phyloP scores from a whole-genome alignment of 768 basidiomycete genomes.

The Galerina marginata region DNA sequence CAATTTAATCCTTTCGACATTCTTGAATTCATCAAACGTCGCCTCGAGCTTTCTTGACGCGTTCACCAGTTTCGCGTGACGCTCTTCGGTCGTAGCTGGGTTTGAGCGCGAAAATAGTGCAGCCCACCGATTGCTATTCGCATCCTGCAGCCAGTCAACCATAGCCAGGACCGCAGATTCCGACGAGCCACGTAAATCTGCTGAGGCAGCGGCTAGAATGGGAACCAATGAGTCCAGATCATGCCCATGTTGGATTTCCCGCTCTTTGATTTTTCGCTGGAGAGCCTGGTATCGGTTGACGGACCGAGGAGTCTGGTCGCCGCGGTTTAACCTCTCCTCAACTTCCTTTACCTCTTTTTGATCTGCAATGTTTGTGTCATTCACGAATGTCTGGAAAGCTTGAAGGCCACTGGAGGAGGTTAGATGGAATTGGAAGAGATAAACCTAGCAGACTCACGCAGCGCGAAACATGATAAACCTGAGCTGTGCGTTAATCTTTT shows the following conservation, averaged over 20 bases:
- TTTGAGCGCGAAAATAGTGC: conserved; percentile 31
- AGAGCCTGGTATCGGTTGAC: conserved; percentile 36
- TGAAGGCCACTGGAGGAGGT: conserved; percentile 35
- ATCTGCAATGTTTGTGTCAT: conserved; percentile 33
- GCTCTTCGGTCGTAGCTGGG: conserved; percentile 25
- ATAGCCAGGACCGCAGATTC: conserved; percentile 27
- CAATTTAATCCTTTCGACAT: conserved; percentile 39
- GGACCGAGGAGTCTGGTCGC: conserved; percentile 16
- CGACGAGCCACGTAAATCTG: conserved; percentile 38
- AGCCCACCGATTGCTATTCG: conserved; percentile 43
- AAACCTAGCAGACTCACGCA: conserved; percentile 31
- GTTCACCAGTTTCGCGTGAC: conserved; percentile 32
- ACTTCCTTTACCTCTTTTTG: conserved; percentile 24
- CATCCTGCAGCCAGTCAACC: conserved; percentile 40
- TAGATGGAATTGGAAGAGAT: neutral
- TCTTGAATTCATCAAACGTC: conserved; percentile 38
- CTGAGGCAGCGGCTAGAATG: conserved; percentile 42
- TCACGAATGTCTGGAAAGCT: conserved; percentile 44
- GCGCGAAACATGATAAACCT: conserved; percentile 43
- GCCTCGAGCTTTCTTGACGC: conserved; percentile 29
- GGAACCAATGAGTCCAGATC: conserved; percentile 47
- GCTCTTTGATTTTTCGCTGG: conserved; percentile 32
- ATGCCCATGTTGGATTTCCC: conserved; percentile 46
- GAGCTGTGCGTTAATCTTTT: conserved; percentile 43
- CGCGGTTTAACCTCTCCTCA: conserved; percentile 1